phyloP scores from a whole-genome alignment of 441 rosid genomes.

The Dalechampia spathulata region DNA sequence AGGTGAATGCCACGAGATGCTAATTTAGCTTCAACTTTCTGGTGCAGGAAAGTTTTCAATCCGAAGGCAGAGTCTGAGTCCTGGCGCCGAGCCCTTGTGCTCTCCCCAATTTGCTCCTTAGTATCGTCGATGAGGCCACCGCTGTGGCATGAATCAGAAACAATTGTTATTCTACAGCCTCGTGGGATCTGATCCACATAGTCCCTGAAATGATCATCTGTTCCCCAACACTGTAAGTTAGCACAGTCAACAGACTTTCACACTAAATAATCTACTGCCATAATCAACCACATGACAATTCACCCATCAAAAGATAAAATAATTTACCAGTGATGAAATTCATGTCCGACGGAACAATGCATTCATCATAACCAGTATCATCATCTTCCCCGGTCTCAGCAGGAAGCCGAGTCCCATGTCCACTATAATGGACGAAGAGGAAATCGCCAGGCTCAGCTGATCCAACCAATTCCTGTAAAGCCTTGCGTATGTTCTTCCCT shows the following conservation, averaged over 20 bases:
- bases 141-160: conserved; percentile 89
- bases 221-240: too few relatives aligned
- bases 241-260: too few relatives aligned
- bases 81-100: conserved; percentile 37
- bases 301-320: too few relatives aligned
- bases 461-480: conserved; percentile 40
- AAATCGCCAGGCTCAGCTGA: conserved; percentile 58
- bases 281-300: too few relatives aligned
- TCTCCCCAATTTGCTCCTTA: conserved; percentile 91
- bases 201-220: conserved; percentile 90
- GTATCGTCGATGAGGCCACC: conserved; percentile 87
- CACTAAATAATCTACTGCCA: too few relatives aligned
- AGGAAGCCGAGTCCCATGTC: conserved; percentile 93
- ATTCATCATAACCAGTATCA: conserved; percentile 91
- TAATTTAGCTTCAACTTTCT: conserved; percentile 39
- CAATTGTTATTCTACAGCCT: conserved; percentile 63
- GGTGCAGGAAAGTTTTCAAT: conserved; percentile 48
- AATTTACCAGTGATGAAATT: conserved; percentile 85
- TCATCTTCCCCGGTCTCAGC: conserved; percentile 98
- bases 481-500: conserved; percentile 64
- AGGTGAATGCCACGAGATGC: conserved; percentile 56
- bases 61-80: conserved; percentile 41
- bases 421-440: conserved; percentile 85
- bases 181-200: conserved; percentile 63
- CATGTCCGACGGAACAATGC: conserved; percentile 95